A percentile compares a stretch with the other conserved stretches of the same genome.
Evolutionary conservation across 2,329 filamentous ascomycete genomes (phyloP).

Genomic region (Dactylellina drechsleri): DNA sequence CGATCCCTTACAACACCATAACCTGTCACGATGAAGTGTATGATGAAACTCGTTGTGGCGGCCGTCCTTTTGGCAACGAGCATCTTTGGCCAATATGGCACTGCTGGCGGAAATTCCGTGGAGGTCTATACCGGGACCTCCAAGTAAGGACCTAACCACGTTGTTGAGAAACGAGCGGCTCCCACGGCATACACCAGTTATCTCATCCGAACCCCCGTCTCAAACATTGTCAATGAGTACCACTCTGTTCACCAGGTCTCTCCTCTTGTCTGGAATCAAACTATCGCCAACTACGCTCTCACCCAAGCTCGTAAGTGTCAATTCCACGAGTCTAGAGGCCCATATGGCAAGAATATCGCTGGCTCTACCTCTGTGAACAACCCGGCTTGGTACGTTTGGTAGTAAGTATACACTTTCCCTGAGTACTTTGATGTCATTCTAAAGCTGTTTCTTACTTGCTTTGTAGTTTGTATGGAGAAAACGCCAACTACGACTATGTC

Average conservation of each 20-base stretch:
- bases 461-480: constrained; percentile 14
- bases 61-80: too few species aligned
- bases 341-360: constrained; percentile 27
- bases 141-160: too few species aligned
- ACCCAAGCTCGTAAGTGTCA: constrained; percentile 3
- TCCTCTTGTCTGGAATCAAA: constrained; percentile 16
- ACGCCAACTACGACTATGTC: constrained; percentile 14
- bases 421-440: neutral
- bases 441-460: neutral
- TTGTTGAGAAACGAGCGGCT: neutral
- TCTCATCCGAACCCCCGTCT: neutral
- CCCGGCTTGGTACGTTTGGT: constrained; percentile 30
- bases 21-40: too few species aligned
- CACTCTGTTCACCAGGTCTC: constrained; percentile 5
- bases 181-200: neutral
- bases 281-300: constrained; percentile 13
- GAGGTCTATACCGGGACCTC: too few species aligned
- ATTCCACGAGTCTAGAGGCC: constrained; percentile 6
- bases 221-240: constrained; percentile 10
- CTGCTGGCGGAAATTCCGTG: too few species aligned
- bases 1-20: too few species aligned
- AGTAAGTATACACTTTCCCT: constrained; percentile 23
- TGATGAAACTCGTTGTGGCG: too few species aligned
- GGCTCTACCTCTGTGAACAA: constrained; percentile 18
- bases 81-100: too few species aligned